Evolutionary conservation across 2,329 filamentous ascomycete genomes (phyloP), one percentile per base, ranked within the genome.

Genomic region (Dactylonectria estremocensis): DNA sequence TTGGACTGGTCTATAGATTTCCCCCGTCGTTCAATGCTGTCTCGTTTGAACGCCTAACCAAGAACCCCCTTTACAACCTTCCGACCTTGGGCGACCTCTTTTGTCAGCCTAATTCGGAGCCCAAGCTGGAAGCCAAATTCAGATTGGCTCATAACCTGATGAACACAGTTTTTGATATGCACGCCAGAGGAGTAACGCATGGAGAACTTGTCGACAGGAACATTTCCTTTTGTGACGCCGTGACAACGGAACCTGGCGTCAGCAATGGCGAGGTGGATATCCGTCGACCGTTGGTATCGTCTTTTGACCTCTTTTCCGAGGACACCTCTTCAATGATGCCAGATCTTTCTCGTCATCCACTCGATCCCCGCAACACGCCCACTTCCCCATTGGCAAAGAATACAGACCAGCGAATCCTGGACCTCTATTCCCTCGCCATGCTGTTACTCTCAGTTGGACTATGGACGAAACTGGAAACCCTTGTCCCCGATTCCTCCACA

Each of bases 1-100:
- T 94, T 61, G 93, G 93, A 5, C 84, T 95, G 11, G 87, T 95
- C 11, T 95, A 94, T 74, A 90, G 92, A 56, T 88, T 95, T 33
- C 93, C 93, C 2, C 85, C 88, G 1, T 84, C 87, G 9, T 92
- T 93, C 80, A 87, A 88, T 69, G 83, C 89, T 10, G 84, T 90
- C 10, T 85, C 86, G 3, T 85, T 88, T 45, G 86, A 88, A 63
- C 81, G 82, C 24, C 79, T 85, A 10, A 87, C 85, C 1, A 84
- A 86, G 58, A 85, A 84, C 33, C 83, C 86, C 0, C 76, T 83
- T 0, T 86, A 87, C 71, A 87, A 83, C 61, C 77, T 90, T 3
- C 86, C 84, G 50, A 88, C 88, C 0, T 78, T 92, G 6, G 80
- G 82, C 14, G 84, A 90, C 60, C 82, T 92, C 11, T 82, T 92